Conservation (phyloP, 2,329 filamentous ascomycete species). For the Aspergillus sp. region DNA sequence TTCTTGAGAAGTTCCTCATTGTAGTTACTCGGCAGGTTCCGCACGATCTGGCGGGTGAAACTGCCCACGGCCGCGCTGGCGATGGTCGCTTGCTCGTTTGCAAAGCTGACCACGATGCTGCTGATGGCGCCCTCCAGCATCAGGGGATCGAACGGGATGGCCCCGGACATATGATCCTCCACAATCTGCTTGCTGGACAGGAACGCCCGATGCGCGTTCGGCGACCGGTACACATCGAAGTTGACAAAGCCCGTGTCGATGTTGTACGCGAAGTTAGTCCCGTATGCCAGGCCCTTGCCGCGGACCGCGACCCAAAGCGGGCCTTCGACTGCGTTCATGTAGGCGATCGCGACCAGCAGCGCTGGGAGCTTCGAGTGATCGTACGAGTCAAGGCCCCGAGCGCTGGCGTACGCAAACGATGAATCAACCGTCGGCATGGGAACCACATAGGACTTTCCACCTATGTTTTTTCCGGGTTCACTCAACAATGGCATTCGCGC, state of each 20-base stretch:
- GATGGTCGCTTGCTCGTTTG: constrained; percentile 82
- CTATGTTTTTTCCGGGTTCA: constrained; percentile 63
- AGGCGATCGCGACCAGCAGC: constrained; percentile 77
- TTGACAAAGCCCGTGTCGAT: constrained; percentile 70
- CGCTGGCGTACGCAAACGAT: constrained; percentile 71
- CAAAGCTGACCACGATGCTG: constrained; percentile 75
- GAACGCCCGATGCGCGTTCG: constrained; percentile 81
- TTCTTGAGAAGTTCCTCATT: constrained; percentile 65
- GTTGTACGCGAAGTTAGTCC: constrained; percentile 67
- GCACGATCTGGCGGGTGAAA: constrained; percentile 72
- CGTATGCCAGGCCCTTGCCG: constrained; percentile 88
- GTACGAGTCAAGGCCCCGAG: constrained; percentile 65
- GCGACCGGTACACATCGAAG: constrained; percentile 82
- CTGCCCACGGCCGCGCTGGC: constrained; percentile 70
- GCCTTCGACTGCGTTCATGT: constrained; percentile 87
- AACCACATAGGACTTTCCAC: constrained; percentile 66
- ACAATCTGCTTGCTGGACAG: constrained; percentile 66
- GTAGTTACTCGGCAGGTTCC: constrained; percentile 66
- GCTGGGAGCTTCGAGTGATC: constrained; percentile 70
- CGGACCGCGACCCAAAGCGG: constrained; percentile 90
- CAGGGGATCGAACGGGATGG: constrained; percentile 63
- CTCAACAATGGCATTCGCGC: constrained; percentile 63
- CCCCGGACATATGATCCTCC: constrained; percentile 62
- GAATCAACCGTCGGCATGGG: constrained; percentile 90
- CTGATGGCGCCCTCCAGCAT: constrained; percentile 85